Evolutionary conservation across 306 rosid species (phyloP), one percentile per base, ranked within the genome.

Genomic region (Vigna trinervia): DNA sequence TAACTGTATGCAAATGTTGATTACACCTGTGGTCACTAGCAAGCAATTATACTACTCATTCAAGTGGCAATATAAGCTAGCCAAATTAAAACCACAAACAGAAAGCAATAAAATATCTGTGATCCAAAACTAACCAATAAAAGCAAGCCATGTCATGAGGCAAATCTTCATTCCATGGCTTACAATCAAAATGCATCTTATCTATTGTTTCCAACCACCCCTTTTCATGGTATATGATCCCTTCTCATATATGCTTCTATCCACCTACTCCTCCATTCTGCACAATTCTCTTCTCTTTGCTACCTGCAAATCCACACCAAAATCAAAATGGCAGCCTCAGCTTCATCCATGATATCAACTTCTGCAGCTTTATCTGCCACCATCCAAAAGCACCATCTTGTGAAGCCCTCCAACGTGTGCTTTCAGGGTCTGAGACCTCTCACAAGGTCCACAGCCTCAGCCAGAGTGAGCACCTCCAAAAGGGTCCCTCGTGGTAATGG

Each of bases 371-470:
- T 89, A 58, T 83, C 96, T 1, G 69, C 91, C 12, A 5, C 79
- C 41, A 67, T 61, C 76, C 80, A 78, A 11, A 80, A 87, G 57
- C 81, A 52, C 52, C 81, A 69, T 19, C 17, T 8, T 74, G 11
- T 85, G 68, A 75, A 81, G 38, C 93, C 96, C 52, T 74, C 90
- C 19, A 77, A 76, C 81, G 11, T 90, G 17, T 82, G 87, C 15
- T 94, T 90, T 87, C 96, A 92, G 14, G 98, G 98, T 52, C 96
- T 92, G 46, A 91, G 88, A 19, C 83, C 85, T 7, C 84, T 88
- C 46, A 81, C 83, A 38, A 69, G 43, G 69, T 36, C 78, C 45
- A 59, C 34, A 30, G 12, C 61, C 28, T 19, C 46, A 5, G 22
- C 81, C 79, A 86, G 73, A 54, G 43, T 71, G 2, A 34, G 39